Percentiles rank a stretch among this genome's conserved stretches.
These are phyloP conservation scores for Fomes fomentarius DNA, from an alignment of 1,284 basidiomycete genomes.

Conservation along the genomic window DNA sequence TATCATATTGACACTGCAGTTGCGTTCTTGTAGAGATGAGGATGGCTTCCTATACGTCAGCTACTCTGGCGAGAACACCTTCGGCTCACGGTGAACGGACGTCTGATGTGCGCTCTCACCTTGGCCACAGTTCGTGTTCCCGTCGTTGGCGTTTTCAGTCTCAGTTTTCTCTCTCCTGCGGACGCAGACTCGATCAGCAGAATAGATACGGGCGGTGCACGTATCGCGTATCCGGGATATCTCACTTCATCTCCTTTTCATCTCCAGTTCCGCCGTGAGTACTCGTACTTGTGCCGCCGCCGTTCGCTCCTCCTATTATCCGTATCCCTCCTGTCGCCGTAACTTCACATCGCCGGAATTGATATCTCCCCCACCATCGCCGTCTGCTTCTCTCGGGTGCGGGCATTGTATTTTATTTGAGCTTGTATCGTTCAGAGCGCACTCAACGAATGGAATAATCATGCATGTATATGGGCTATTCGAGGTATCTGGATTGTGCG, in stretches of 20 bases:
- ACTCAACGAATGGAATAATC: slow-evolving; percentile 25
- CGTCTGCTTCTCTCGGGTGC: slow-evolving; percentile 27
- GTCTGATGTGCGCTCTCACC: slow-evolving; percentile 4
- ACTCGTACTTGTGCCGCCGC: slow-evolving; percentile 9
- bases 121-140: background rate
- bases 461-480: slow-evolving; percentile 12
- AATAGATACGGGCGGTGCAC: slow-evolving; percentile 24
- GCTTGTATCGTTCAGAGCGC: slow-evolving; percentile 26
- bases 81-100: slow-evolving; percentile 54
- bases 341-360: slow-evolving; percentile 21
- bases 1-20: background rate
- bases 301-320: slow-evolving; percentile 8
- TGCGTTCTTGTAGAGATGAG: slow-evolving; percentile 73
- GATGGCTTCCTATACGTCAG: slow-evolving; percentile 96
- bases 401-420: slow-evolving; percentile 30
- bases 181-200: slow-evolving; percentile 22
- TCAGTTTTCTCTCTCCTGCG: slow-evolving; percentile 10
- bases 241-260: slow-evolving; percentile 1
- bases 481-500: no score
- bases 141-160: slow-evolving; percentile 7
- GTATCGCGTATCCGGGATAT: slow-evolving; percentile 13
- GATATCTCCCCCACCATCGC: slow-evolving; percentile 23
- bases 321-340: background rate
- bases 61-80: slow-evolving; percentile 97
- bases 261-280: slow-evolving; percentile 3